Conservation (phyloP, 805 yeast species). For the Cyberlindnera maclurae region DNA sequence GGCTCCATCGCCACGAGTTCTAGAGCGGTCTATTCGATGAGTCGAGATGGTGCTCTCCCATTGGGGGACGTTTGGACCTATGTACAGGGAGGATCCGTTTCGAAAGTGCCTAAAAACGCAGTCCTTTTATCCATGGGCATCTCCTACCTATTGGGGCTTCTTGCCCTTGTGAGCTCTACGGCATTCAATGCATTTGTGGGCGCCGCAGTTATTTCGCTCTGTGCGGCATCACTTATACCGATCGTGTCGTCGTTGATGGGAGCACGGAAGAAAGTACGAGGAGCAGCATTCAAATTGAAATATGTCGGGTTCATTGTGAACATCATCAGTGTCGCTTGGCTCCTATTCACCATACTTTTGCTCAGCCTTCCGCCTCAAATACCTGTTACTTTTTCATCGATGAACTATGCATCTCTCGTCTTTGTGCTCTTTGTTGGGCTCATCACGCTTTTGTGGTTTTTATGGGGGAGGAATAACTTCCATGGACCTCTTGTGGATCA, state of each 20-base stretch:
- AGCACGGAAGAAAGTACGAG: slow-evolving; percentile 53
- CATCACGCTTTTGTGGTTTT: slow-evolving; percentile 42
- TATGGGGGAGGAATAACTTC: slow-evolving; percentile 59
- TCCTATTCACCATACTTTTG: slow-evolving; percentile 47
- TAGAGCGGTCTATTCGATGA: slow-evolving; percentile 74
- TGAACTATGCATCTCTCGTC: slow-evolving; percentile 57
- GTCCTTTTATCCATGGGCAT: slow-evolving; percentile 56
- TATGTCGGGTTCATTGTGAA: slow-evolving; percentile 60
- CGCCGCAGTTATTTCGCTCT: slow-evolving; percentile 67
- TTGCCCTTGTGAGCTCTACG: slow-evolving; percentile 62
- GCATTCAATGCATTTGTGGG: slow-evolving; percentile 84
- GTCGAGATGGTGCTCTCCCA: slow-evolving; percentile 79
- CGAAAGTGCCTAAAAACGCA: slow-evolving; percentile 65
- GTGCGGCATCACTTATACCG: slow-evolving; percentile 74
- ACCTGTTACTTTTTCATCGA: slow-evolving; percentile 35
- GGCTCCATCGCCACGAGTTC: slow-evolving; percentile 79
- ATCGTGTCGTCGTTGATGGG: slow-evolving; percentile 54
- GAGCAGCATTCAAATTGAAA: slow-evolving; percentile 60
- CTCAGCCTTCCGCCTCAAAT: slow-evolving; percentile 69
- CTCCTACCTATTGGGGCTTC: slow-evolving; percentile 50
- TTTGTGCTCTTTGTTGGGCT: slow-evolving; percentile 40
- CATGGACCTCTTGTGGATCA: slow-evolving; percentile 48
- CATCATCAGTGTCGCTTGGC: slow-evolving; percentile 51
- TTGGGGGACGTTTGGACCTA: slow-evolving; percentile 55
- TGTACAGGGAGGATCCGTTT: slow-evolving; percentile 48